Evolutionary conservation across 2,329 filamentous ascomycete species (phyloP).

Genomic region (Xylariaceae sp.): DNA sequence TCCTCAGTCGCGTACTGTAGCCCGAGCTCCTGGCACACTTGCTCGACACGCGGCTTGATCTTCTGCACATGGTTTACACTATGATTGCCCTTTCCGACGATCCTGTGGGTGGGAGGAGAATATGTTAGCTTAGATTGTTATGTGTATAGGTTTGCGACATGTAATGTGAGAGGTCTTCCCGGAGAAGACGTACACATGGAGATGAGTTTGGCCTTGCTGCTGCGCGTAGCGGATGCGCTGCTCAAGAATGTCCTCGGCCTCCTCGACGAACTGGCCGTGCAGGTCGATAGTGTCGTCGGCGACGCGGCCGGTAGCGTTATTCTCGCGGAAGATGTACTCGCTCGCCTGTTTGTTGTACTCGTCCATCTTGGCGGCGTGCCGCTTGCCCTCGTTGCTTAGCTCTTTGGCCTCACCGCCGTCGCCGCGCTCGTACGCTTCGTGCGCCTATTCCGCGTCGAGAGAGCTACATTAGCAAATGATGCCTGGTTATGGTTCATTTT

Average conservation of each 20-base stretch:
- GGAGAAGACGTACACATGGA: slow-evolving; percentile 85
- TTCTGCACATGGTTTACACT: slow-evolving; percentile 82
- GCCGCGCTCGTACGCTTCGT: slow-evolving; percentile 80
- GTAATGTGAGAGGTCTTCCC: neutral
- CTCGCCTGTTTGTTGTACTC: slow-evolving; percentile 89
- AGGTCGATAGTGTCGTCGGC: slow-evolving; percentile 86
- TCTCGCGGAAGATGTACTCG: slow-evolving; percentile 93
- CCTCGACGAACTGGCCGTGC: slow-evolving; percentile 92
- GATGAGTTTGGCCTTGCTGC: slow-evolving; percentile 74
- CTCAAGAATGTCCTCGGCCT: slow-evolving; percentile 90
- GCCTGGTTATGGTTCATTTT: too few species aligned
- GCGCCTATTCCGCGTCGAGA: slow-evolving; percentile 54
- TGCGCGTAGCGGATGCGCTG: slow-evolving; percentile 81
- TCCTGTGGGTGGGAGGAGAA: slow-evolving; percentile 49
- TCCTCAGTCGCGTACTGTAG: slow-evolving; percentile 82
- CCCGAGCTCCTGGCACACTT: slow-evolving; percentile 81
- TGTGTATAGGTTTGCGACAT: neutral
- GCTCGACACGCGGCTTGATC: slow-evolving; percentile 93
- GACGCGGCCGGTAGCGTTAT: slow-evolving; percentile 80
- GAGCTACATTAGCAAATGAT: neutral
- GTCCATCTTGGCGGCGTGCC: slow-evolving; percentile 83
- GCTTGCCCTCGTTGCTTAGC: slow-evolving; percentile 80
- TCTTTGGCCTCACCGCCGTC: slow-evolving; percentile 85
- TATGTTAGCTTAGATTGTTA: neutral
- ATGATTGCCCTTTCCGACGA: slow-evolving; percentile 96